phyloP scores from a whole-genome alignment of 768 basidiomycete genomes.

The Amanita jacksonii region DNA sequence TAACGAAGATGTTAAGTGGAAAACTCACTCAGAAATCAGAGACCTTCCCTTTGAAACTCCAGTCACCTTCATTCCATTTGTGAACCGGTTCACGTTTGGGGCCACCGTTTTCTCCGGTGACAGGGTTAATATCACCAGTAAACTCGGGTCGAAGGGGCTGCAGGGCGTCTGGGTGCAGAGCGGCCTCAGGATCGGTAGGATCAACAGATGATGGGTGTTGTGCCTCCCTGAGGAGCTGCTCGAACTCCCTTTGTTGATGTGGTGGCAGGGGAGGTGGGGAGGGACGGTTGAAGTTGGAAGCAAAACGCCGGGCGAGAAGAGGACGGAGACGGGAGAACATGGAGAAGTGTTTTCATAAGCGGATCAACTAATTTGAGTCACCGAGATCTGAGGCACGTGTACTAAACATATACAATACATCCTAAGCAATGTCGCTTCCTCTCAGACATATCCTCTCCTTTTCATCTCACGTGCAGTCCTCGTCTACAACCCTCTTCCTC shows the following conservation, averaged over 20 bases:
- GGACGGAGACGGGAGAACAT: neutral
- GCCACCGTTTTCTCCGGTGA: constrained; percentile 78
- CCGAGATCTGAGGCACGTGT: too few species aligned
- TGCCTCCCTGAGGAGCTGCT: constrained; percentile 64
- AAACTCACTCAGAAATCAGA: constrained; percentile 61
- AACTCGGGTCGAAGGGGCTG: constrained; percentile 55
- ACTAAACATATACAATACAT: too few species aligned
- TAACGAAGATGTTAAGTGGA: too few species aligned
- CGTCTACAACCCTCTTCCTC: neutral
- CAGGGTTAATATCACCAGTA: constrained; percentile 72
- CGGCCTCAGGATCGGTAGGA: constrained; percentile 29
- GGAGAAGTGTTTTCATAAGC: neutral
- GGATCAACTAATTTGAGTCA: too few species aligned
- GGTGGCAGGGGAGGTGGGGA: constrained; percentile 68
- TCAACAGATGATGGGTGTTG: constrained; percentile 29
- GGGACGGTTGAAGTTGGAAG: constrained; percentile 43
- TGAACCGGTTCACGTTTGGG: constrained; percentile 80
- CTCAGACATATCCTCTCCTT: neutral
- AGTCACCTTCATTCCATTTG: constrained; percentile 61
- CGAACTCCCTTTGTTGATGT: constrained; percentile 77
- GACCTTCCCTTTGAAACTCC: constrained; percentile 86
- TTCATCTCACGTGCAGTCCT: neutral
- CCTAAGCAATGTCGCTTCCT: neutral
- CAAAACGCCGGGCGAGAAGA: constrained; percentile 8
- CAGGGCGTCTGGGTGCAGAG: constrained; percentile 64